Evolutionary conservation across 2,329 filamentous ascomycete genomes (phyloP).

Genomic region (Thermomyces lanuginosus): DNA sequence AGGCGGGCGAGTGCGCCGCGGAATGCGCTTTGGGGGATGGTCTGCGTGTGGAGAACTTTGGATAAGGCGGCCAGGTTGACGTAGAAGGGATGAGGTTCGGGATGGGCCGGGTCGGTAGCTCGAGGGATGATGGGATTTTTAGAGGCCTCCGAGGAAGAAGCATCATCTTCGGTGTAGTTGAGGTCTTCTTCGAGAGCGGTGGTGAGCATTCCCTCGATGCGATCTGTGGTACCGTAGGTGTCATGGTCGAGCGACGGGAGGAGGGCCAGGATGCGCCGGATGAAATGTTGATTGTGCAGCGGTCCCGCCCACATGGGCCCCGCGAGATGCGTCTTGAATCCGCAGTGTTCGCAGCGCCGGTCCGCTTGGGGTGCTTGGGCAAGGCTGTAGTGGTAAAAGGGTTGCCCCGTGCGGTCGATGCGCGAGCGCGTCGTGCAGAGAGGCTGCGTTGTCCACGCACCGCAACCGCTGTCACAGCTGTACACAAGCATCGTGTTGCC

Average conservation of each 20-base stretch:
- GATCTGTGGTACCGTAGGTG: slow-evolving; percentile 61
- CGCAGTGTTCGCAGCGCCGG: slow-evolving; percentile 64
- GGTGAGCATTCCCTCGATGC: slow-evolving; percentile 81
- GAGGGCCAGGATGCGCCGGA: slow-evolving; percentile 59
- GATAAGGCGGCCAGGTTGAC: slow-evolving; percentile 60
- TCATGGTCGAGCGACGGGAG: slow-evolving; percentile 50
- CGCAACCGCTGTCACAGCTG: slow-evolving; percentile 78
- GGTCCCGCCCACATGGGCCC: slow-evolving; percentile 93
- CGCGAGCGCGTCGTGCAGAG: slow-evolving; percentile 53
- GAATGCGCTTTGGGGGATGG: slow-evolving; percentile 62
- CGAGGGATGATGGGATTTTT: background rate
- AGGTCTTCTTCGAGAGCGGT: slow-evolving; percentile 66
- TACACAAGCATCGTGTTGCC: slow-evolving; percentile 89
- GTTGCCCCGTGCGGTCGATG: slow-evolving; percentile 52
- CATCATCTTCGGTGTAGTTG: slow-evolving; percentile 10
- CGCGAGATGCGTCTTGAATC: slow-evolving; percentile 66
- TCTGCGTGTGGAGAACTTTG: slow-evolving; percentile 60
- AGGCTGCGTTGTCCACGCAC: slow-evolving; percentile 74
- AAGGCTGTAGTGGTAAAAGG: slow-evolving; percentile 64
- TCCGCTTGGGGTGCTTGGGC: slow-evolving; percentile 53
- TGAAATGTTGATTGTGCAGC: slow-evolving; percentile 69
- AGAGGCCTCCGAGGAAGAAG: background rate
- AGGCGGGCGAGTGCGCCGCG: slow-evolving; percentile 65
- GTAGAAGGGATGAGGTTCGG: slow-evolving; percentile 63
- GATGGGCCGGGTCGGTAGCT: slow-evolving; percentile 33